These are phyloP conservation scores for Melaleuca alternifolia DNA, from an alignment of 345 rosid genomes.

Conservation along the genomic window DNA sequence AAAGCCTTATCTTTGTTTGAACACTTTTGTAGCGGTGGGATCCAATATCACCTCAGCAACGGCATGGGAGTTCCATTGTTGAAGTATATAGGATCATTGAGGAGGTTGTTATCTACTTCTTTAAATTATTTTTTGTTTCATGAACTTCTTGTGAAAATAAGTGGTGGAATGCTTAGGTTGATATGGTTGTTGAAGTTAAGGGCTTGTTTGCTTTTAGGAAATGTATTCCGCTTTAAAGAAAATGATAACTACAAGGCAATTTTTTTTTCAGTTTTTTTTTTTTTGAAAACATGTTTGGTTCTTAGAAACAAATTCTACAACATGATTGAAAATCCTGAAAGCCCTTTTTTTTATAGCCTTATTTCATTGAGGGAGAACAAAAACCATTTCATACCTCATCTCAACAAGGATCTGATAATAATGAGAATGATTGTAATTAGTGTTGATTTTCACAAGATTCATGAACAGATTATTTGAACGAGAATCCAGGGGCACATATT, in stretches of 20 bases:
- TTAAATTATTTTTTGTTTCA: neutral
- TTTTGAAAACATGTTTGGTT: neutral
- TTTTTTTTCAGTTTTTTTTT: neutral
- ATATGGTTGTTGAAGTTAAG: neutral
- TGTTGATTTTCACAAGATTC: neutral
- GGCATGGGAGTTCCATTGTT: constrained; percentile 90
- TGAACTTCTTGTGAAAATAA: neutral
- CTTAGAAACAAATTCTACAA: too few relatives aligned
- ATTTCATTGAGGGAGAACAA: neutral
- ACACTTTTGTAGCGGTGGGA: constrained; percentile 65
- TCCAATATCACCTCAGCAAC: constrained; percentile 88
- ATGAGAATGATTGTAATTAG: neutral
- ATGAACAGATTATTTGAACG: too few relatives aligned
- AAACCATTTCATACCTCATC: neutral
- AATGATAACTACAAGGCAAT: neutral
- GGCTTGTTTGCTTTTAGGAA: neutral
- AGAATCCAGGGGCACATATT: neutral
- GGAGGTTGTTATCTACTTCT: constrained; percentile 43
- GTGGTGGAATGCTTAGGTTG: neutral
- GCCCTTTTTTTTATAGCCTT: neutral
- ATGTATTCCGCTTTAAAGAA: neutral
- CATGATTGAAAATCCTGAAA: too few relatives aligned
- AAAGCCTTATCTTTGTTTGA: neutral
- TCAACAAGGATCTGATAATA: neutral
- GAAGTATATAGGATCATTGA: constrained; percentile 96